Base-by-base conservation (phyloP, 164 flowering plant species). In the Dillenia turbinata region DNA sequence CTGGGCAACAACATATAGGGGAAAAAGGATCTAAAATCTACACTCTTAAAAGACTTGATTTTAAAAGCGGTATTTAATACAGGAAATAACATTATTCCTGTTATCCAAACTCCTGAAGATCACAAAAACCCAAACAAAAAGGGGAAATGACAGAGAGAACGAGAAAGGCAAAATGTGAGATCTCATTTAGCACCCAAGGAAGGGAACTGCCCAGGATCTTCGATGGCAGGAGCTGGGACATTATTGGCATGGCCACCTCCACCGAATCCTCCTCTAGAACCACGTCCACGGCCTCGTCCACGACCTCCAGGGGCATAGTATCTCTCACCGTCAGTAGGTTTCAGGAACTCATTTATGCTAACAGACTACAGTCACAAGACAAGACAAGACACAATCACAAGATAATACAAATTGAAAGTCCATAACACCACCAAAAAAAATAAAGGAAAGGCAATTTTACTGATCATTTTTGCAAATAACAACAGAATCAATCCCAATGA, bases 301-400 rank as follows among this genome's bases (percentile, higher is more conserved):
- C 96, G 90, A 6, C 90, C 89, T 14, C 92, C 83, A 15, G 81
- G 67, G 49, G 69, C 57, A 60, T 85, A 83, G 75, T 59, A 73
- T 66, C 67, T 79, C 62, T 83, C 94, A 13, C 97, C 92, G 14
- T 87, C 94, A 63, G 88, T 85, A 33, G 97, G 90, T 85, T 90
- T 93, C 83, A 93, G 80, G 70, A 91, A 93, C 71, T 90, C 96
- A 56, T 79, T 82, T 9, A 93, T 86, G 88, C 84, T 90, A 19
- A 90, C 71, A 63, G 92, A 67, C 98, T 93, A 57, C 68, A 63
- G 9, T 10, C 48, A 66, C 45, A 66, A 57, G 19, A 33, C 40
- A 33, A 4, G 40, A 33, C 40, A 33, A 26, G 40, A 33, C 40
- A 33, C 40, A 33, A 33, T 33, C 40, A 33, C 1, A 33, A 33